phyloP scores from a whole-genome alignment of 306 rosid genomes.

The Urtica urens region DNA sequence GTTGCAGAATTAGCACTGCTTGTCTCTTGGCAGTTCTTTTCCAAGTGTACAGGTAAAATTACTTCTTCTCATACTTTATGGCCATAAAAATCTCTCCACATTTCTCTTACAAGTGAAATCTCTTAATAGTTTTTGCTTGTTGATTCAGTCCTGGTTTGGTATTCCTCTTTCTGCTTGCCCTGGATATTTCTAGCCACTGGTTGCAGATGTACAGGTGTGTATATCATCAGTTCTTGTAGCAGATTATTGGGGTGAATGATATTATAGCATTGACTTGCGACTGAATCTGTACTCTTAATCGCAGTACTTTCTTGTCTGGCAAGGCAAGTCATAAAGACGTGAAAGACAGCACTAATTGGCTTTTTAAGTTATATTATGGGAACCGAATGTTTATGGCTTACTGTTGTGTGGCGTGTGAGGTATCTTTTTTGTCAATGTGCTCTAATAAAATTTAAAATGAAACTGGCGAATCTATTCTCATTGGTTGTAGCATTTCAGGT shows the following conservation, averaged over 20 bases:
- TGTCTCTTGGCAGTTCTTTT: constrained; percentile 88
- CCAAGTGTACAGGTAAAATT: constrained; percentile 68
- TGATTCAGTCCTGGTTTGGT: constrained; percentile 73
- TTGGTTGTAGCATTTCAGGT: constrained; percentile 39
- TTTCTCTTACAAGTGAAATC: too few species aligned
- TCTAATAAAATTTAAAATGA: background rate
- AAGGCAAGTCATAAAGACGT: constrained; percentile 96
- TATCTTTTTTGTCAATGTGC: constrained; percentile 16
- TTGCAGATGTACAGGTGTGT: constrained; percentile 97
- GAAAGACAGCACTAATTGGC: constrained; percentile 93
- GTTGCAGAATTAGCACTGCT: constrained; percentile 89
- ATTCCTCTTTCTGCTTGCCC: constrained; percentile 80
- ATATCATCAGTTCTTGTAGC: too few species aligned
- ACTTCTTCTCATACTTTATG: constrained; percentile 6
- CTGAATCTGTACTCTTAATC: constrained; percentile 3
- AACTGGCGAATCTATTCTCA: constrained; percentile 14
- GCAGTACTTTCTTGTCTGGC: constrained; percentile 89
- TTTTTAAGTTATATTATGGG: constrained; percentile 81
- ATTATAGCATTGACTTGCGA: background rate
- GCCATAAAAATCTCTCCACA: constrained; percentile 8
- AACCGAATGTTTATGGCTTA: constrained; percentile 95
- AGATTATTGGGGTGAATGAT: too few species aligned
- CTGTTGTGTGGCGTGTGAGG: constrained; percentile 96
- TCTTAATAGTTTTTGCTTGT: constrained; percentile 30
- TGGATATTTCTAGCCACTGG: constrained; percentile 98